These are phyloP conservation scores for Fusarium torreyae DNA, from an alignment of 2,329 filamentous ascomycete species.

Conservation along the genomic window DNA sequence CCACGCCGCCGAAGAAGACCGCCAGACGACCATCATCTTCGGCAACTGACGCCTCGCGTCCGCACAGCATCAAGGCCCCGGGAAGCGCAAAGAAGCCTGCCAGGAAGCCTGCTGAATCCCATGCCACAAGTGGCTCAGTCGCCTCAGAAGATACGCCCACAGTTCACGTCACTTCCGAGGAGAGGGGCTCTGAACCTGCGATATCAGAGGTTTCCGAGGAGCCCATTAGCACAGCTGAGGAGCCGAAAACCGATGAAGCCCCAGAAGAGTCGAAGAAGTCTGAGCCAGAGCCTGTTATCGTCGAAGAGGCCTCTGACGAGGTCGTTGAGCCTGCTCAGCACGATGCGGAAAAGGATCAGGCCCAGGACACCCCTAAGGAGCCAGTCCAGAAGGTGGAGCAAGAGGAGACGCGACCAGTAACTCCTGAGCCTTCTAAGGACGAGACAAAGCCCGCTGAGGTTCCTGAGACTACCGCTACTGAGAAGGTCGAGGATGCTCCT, in stretches of 20 bases:
- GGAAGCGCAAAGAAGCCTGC: conserved; percentile 45
- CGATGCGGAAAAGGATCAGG: conserved; percentile 22
- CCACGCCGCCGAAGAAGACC: conserved; percentile 65
- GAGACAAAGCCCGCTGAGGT: conserved; percentile 3
- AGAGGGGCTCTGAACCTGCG: conserved; percentile 17
- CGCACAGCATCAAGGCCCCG: conserved; percentile 44
- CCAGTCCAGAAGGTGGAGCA: conserved; percentile 5
- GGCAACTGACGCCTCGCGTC: conserved; percentile 39
- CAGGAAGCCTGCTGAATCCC: conserved; percentile 25
- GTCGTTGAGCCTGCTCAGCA: conserved; percentile 21
- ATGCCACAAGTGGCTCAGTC: conserved; percentile 9
- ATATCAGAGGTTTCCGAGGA: conserved; percentile 21
- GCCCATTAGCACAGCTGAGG: conserved; percentile 4
- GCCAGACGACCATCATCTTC: conserved; percentile 45
- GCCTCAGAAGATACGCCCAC: conserved; percentile 19
- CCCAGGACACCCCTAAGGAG: conserved; percentile 21
- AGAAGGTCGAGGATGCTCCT: conserved; percentile 30
- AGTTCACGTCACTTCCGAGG: conserved; percentile 16
- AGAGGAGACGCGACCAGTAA: conserved; percentile 9
- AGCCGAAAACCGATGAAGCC: neutral
- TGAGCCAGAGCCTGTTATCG: conserved; percentile 16
- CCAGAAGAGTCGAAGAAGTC: conserved; percentile 8
- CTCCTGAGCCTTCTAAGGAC: conserved; percentile 17
- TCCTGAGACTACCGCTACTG: conserved; percentile 19
- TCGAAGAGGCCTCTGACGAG: conserved; percentile 36